Evolutionary conservation across 73 alveolate genomes (phyloP).

Genomic region (Paramecium caudatum): DNA sequence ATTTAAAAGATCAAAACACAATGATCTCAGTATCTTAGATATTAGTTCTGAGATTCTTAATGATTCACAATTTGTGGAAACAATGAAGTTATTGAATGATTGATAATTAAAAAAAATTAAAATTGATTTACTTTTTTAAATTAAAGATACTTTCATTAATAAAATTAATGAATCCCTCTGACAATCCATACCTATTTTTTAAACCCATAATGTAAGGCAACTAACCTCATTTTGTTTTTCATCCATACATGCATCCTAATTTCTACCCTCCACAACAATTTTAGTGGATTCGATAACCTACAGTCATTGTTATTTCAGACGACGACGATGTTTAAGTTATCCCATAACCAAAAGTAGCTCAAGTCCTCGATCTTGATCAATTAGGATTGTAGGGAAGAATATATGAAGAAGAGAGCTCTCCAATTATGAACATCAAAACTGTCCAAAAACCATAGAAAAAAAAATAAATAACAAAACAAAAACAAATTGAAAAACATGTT

Average conservation of each 20-base stretch:
- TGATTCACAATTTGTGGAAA: not conserved
- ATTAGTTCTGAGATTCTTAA: not conserved
- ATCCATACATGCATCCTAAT: too few species aligned
- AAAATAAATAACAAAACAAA: not conserved
- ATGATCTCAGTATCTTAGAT: slow-evolving; percentile 43
- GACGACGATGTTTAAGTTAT: too few species aligned
- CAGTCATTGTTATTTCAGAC: too few species aligned
- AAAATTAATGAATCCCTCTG: too few species aligned
- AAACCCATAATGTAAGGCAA: too few species aligned
- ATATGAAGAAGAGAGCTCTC: not conserved
- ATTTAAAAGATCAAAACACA: not conserved
- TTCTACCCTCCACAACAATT: too few species aligned
- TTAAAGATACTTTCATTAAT: too few species aligned
- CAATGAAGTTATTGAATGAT: slow-evolving; percentile 28
- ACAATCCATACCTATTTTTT: too few species aligned
- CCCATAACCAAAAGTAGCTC: not conserved
- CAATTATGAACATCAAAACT: not conserved
- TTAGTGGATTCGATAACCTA: too few species aligned
- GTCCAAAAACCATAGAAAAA: not conserved
- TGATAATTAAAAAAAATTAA: slow-evolving; percentile 23
- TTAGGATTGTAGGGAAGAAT: not conserved
- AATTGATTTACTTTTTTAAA: too few species aligned
- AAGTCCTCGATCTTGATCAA: slow-evolving; percentile 2
- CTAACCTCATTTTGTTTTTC: too few species aligned
- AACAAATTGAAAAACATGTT: not conserved